phyloP scores from a whole-genome alignment of 768 basidiomycete genomes.

The Astraeus odoratus region DNA sequence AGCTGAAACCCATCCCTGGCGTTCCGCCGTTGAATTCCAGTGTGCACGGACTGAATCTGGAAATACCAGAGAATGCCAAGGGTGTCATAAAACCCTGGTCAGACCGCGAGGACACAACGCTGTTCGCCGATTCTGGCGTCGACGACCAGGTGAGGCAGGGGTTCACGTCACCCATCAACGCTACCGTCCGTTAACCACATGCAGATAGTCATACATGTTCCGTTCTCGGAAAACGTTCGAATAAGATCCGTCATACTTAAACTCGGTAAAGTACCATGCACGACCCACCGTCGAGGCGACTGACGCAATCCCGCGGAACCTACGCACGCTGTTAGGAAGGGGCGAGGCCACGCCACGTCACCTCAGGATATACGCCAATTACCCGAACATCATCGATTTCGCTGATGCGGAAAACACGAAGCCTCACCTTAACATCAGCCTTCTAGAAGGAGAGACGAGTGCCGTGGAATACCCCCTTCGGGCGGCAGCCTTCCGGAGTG shows the following conservation, averaged over 20 bases:
- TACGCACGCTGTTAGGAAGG: slow-evolving; percentile 42
- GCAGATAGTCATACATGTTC: slow-evolving; percentile 76
- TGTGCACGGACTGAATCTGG: slow-evolving; percentile 74
- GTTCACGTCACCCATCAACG: not conserved
- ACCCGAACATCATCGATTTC: slow-evolving; percentile 72
- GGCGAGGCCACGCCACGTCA: slow-evolving; percentile 73
- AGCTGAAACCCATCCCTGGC: not conserved
- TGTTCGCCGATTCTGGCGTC: slow-evolving; percentile 70
- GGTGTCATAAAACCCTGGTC: slow-evolving; percentile 79
- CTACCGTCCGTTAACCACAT: slow-evolving; percentile 9
- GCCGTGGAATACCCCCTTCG: slow-evolving; percentile 75
- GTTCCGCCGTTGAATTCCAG: slow-evolving; percentile 28
- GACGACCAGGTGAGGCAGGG: slow-evolving; percentile 66
- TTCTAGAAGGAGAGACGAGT: slow-evolving; percentile 62
- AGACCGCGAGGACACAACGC: slow-evolving; percentile 58
- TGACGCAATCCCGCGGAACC: slow-evolving; percentile 8
- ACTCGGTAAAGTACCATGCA: slow-evolving; percentile 43
- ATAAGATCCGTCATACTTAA: slow-evolving; percentile 71
- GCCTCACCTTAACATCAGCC: slow-evolving; percentile 64
- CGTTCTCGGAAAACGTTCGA: slow-evolving; percentile 73
- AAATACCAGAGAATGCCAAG: slow-evolving; percentile 75
- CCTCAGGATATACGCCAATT: slow-evolving; percentile 69
- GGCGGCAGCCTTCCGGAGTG: slow-evolving; percentile 67
- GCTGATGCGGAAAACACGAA: slow-evolving; percentile 59
- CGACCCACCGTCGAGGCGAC: slow-evolving; percentile 5